These are phyloP conservation scores for Oenanthe sinensis DNA, from an alignment of 129 eudicot species.

Conservation along the genomic window DNA sequence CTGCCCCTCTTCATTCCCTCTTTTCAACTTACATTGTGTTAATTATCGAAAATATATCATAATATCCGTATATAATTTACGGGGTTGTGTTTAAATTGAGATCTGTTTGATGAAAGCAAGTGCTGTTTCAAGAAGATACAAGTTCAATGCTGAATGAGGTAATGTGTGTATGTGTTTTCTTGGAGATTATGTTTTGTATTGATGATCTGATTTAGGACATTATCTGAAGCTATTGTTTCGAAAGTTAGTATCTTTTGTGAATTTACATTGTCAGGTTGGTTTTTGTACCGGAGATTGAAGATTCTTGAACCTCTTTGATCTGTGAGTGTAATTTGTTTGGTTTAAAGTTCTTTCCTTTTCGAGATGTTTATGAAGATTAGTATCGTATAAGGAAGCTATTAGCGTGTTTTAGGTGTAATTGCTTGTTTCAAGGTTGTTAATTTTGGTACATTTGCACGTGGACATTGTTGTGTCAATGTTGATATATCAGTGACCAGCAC, in stretches of 20 bases:
- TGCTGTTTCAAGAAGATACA: neutral
- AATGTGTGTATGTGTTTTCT: conserved; percentile 1
- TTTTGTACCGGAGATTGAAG: neutral
- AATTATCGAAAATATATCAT: neutral
- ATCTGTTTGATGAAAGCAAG: neutral
- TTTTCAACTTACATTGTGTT: neutral
- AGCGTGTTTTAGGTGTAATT: neutral
- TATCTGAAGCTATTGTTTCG: conserved; percentile 10
- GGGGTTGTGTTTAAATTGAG: neutral
- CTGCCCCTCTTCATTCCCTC: neutral
- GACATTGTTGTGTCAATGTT: conserved; percentile 24
- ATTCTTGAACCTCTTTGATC: conserved; percentile 7
- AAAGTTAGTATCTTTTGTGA: conserved; percentile 16
- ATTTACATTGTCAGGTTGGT: neutral
- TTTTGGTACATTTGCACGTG: conserved; percentile 3
- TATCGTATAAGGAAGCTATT: neutral
- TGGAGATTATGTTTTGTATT: neutral
- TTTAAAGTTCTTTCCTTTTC: neutral
- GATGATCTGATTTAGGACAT: conserved; percentile 1
- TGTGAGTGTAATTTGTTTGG: neutral
- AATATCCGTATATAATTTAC: neutral
- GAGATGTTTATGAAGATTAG: neutral
- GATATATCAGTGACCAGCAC: conserved; percentile 39
- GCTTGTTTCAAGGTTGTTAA: conserved; percentile 6
- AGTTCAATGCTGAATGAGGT: conserved; percentile 29